These are phyloP conservation scores for Peronospora belbahrii DNA, from an alignment of 352 stramenopile genomes.

Conservation along the genomic window DNA sequence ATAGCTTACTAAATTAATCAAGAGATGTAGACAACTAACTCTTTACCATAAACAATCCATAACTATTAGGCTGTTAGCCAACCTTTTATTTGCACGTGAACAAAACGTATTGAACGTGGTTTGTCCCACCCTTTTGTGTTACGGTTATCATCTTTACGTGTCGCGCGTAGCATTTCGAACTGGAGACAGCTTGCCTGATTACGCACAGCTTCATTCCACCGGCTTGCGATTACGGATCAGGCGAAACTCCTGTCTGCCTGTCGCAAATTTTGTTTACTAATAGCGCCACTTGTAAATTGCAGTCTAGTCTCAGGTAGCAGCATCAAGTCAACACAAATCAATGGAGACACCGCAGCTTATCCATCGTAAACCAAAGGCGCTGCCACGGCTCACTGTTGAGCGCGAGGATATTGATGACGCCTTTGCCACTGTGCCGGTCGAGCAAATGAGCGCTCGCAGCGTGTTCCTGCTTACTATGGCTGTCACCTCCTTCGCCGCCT, in stretches of 20 bases:
- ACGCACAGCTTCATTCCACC: conserved; percentile 5
- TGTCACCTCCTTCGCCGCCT: conserved; percentile 54
- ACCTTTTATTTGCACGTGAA: too few relatives aligned
- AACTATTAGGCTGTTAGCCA: too few relatives aligned
- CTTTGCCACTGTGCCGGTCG: conserved; percentile 16
- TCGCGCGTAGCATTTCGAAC: too few relatives aligned
- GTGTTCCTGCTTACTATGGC: conserved; percentile 52
- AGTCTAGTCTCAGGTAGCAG: neutral
- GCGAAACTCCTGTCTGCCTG: conserved; percentile 12
- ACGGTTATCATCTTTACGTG: conserved; percentile 12
- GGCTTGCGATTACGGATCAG: too few relatives aligned
- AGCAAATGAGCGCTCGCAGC: conserved; percentile 36
- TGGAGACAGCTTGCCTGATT: conserved; percentile 14
- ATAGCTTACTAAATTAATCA: too few relatives aligned
- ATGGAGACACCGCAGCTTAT: conserved; percentile 10
- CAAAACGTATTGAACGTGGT: too few relatives aligned
- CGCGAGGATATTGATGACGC: conserved; percentile 20
- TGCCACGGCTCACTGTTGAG: conserved; percentile 12
- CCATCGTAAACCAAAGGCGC: conserved; percentile 13
- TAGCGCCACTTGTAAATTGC: conserved; percentile 13
- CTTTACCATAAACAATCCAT: too few relatives aligned
- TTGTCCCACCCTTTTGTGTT: conserved; percentile 9
- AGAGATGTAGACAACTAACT: too few relatives aligned
- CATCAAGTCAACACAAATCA: neutral
- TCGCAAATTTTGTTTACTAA: neutral